A percentile compares a stretch with the other conserved stretches of the same genome.
These are phyloP conservation scores for Chamaenerion angustifolium DNA, from an alignment of 345 rosid genomes.

Conservation along the genomic window DNA sequence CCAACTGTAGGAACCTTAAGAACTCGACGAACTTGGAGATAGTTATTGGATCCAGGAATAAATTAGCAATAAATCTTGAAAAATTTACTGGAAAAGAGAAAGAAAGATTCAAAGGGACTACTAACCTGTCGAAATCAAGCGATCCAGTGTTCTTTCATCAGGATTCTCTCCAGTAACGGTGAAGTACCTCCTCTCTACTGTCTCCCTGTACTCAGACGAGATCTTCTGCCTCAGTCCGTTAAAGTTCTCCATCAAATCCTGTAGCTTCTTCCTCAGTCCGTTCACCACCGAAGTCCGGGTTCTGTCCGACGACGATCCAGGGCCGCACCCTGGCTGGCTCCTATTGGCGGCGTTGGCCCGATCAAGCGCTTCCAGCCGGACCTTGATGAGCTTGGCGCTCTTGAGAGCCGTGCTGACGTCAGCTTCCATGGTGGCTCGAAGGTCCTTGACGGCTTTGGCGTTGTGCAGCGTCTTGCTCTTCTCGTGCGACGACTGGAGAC, in stretches of 20 bases:
- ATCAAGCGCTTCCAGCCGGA: conserved; percentile 65
- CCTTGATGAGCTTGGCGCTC: conserved; percentile 49
- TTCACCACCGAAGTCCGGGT: conserved; percentile 72
- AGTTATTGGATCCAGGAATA: too few relatives aligned
- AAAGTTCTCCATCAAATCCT: conserved; percentile 67
- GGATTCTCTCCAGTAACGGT: conserved; percentile 70
- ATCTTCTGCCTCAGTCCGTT: conserved; percentile 40
- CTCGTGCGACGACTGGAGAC: conserved; percentile 54
- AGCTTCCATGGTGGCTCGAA: conserved; percentile 53
- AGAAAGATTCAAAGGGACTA: background rate
- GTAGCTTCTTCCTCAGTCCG: conserved; percentile 68
- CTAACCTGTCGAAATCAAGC: conserved; percentile 54
- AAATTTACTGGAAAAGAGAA: too few relatives aligned
- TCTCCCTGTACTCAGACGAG: conserved; percentile 56
- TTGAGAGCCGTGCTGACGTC: conserved; percentile 51
- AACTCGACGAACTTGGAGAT: too few relatives aligned
- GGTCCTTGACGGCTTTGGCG: conserved; percentile 50
- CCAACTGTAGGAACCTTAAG: too few relatives aligned
- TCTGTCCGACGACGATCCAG: conserved; percentile 66
- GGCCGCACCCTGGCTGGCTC: conserved; percentile 63
- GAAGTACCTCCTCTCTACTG: conserved; percentile 64
- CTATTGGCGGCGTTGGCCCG: conserved; percentile 65
- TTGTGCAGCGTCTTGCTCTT: conserved; percentile 53
- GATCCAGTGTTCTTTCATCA: conserved; percentile 56
- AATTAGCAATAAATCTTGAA: too few relatives aligned